Evolutionary conservation across 2,329 filamentous ascomycete species (phyloP).

Genomic region (Calycina herbarum): DNA sequence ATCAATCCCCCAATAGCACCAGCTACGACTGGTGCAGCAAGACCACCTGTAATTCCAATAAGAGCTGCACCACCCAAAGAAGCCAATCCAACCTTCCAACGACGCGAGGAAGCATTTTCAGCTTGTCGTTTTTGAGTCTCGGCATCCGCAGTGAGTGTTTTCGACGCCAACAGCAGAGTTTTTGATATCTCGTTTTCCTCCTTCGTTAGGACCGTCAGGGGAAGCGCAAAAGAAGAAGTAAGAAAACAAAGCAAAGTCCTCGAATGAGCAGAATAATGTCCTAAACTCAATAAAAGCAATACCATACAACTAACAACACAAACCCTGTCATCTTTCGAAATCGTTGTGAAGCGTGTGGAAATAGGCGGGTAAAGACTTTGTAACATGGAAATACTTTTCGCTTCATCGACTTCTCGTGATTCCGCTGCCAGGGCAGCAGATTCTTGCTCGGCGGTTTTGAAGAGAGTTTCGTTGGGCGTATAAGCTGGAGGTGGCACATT

Average conservation of each 20-base stretch:
- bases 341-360: constrained; percentile 53
- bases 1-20: constrained; percentile 83
- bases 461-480: constrained; percentile 22
- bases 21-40: constrained; percentile 86
- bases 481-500: constrained; percentile 33
- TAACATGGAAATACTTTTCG: constrained; percentile 46
- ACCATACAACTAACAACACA: constrained; percentile 70
- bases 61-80: constrained; percentile 83
- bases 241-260: constrained; percentile 67
- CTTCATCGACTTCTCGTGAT: constrained; percentile 34
- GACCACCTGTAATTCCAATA: constrained; percentile 86
- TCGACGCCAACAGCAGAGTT: constrained; percentile 67
- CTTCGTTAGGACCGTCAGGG: constrained; percentile 59
- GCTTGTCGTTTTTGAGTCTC: constrained; percentile 72
- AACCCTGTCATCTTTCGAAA: constrained; percentile 58
- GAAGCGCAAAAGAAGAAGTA: constrained; percentile 64
- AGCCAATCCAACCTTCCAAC: constrained; percentile 88
- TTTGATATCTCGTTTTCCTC: constrained; percentile 77
- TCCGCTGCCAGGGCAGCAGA: constrained; percentile 34
- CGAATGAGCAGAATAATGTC: constrained; percentile 74
- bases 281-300: constrained; percentile 68
- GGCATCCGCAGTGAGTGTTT: constrained; percentile 70
- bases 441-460: constrained; percentile 19
- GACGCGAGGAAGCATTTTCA: constrained; percentile 65
- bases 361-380: constrained; percentile 55